phyloP scores from a whole-genome alignment of 352 stramenopile species.

The Phytophthora brassicae region DNA sequence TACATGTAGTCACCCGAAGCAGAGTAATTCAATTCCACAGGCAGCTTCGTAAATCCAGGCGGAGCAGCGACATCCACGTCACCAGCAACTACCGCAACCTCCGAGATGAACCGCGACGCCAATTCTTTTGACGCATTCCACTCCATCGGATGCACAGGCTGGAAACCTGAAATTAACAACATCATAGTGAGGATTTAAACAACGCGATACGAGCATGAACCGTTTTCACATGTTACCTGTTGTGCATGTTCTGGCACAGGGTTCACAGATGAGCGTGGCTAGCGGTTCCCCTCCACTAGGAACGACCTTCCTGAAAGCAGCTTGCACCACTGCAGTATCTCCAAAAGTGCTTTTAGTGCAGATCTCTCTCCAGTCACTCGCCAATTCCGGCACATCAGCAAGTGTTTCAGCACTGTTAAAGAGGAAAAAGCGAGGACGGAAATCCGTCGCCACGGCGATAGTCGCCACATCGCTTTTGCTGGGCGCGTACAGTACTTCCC shows the following conservation, averaged over 20 bases:
- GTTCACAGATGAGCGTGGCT: conserved; percentile 48
- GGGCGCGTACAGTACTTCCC: conserved; percentile 39
- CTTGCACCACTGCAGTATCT: conserved; percentile 48
- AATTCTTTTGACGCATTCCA: conserved; percentile 41
- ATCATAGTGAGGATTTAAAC: conserved; percentile 6
- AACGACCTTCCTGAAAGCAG: conserved; percentile 39
- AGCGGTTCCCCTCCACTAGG: conserved; percentile 1
- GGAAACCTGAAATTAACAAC: conserved; percentile 33
- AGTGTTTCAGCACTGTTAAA: conserved; percentile 18
- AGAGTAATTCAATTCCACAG: conserved; percentile 61
- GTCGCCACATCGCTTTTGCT: conserved; percentile 17
- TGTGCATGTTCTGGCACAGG: conserved; percentile 66
- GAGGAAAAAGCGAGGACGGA: conserved; percentile 46
- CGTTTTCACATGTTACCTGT: conserved; percentile 35
- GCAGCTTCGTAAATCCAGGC: conserved; percentile 54
- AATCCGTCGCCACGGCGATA: conserved; percentile 12
- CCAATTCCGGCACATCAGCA: conserved; percentile 11
- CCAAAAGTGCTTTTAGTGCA: conserved; percentile 67
- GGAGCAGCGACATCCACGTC: conserved; percentile 53
- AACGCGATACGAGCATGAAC: not conserved
- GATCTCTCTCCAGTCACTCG: conserved; percentile 58
- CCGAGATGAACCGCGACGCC: conserved; percentile 59
- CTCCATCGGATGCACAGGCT: conserved; percentile 45
- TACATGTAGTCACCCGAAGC: conserved; percentile 69
- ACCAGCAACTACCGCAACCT: conserved; percentile 57